A percentile compares a stretch with the other conserved stretches of the same genome.
These are phyloP conservation scores for Nicotiana attenuata DNA, from an alignment of 257 asterid genomes.

Conservation along the genomic window DNA sequence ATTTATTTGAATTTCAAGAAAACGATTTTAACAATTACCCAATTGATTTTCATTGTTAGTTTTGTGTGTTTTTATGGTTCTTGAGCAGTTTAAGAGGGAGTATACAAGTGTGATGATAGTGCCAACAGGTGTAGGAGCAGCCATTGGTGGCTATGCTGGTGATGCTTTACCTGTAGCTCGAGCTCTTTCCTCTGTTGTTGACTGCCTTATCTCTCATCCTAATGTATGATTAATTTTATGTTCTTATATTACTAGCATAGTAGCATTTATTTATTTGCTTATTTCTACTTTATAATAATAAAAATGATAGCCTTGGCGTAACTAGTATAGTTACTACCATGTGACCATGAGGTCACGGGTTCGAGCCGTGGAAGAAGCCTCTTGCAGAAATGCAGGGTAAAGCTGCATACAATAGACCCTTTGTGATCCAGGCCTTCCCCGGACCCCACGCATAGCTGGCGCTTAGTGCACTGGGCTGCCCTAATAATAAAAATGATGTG, in stretches of 20 bases:
- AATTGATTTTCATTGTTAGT: background rate
- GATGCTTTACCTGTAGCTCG: slow-evolving; percentile 94
- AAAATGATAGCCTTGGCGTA: too few relatives aligned
- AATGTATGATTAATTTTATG: slow-evolving; percentile 41
- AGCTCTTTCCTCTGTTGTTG: slow-evolving; percentile 74
- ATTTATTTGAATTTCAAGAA: background rate
- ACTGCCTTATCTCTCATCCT: slow-evolving; percentile 91
- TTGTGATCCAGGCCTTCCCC: too few relatives aligned
- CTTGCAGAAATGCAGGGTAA: too few relatives aligned
- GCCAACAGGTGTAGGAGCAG: slow-evolving; percentile 94
- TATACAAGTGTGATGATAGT: slow-evolving; percentile 93
- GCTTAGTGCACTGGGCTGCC: too few relatives aligned
- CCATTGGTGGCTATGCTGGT: slow-evolving; percentile 93
- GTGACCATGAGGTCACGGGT: too few relatives aligned
- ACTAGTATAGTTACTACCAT: too few relatives aligned
- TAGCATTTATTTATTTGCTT: background rate
- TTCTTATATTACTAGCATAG: background rate
- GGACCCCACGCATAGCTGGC: too few relatives aligned
- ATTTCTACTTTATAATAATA: too few relatives aligned
- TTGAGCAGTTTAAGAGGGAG: slow-evolving; percentile 54
- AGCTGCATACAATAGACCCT: too few relatives aligned
- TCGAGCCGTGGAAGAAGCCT: too few relatives aligned
- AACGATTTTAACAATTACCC: background rate
- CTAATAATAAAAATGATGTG: too few relatives aligned
- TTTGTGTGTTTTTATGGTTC: background rate